Base-by-base conservation (phyloP, 2,329 filamentous ascomycete genomes). In the Emergomyces orientalis region DNA sequence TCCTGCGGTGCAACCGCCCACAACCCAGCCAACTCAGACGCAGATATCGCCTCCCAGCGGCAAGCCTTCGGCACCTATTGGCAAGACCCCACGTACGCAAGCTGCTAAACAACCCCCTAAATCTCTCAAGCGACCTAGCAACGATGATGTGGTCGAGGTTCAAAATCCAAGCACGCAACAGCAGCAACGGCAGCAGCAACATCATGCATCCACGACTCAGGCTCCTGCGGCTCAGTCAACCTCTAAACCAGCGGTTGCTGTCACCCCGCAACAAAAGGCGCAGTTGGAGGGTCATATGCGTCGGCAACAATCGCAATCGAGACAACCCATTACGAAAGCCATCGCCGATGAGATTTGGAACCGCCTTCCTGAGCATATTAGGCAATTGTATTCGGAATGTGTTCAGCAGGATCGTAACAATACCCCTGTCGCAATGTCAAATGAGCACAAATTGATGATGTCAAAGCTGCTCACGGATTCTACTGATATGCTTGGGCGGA, bases 111-210 rank as follows among this genome's bases (percentile, higher is more conserved):
- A 72, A 61, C 63, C 70, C n/a, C 66, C 73, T 17, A 77, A 76
- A 63, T 76, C 68, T 41, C 63, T 77, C 30, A 80, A 79, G 68
- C 73, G 80, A 64, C 69, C 76, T 3, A 75, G 70, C 62, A 74
- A 72, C 62, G 80, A 82, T 66, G 80, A 82, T 67, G 70, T 75
- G n/a, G 68, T 75, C 43, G 79, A 80, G 62, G 68, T 73, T 39
- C 75, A 75, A 55, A 73, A 77, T 64, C 74, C 74, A 8, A 74
- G 75, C 62, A 49, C 67, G 2, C 70, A 74, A 52, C 68, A 70
- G 47, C 64, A 70, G 41, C 56, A 59, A n/a, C 52, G n/a, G 7
- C 27, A 45, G 3, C 32, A 32, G 2, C 27, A 30, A 34, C 63
- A 65, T 27, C 71, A 72, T 51, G 25, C 65, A 41, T 49, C 67